Evolutionary conservation across 2,329 filamentous ascomycete genomes (phyloP), one percentile per base, ranked within the genome.

Genomic region (Fusarium pilosicola): DNA sequence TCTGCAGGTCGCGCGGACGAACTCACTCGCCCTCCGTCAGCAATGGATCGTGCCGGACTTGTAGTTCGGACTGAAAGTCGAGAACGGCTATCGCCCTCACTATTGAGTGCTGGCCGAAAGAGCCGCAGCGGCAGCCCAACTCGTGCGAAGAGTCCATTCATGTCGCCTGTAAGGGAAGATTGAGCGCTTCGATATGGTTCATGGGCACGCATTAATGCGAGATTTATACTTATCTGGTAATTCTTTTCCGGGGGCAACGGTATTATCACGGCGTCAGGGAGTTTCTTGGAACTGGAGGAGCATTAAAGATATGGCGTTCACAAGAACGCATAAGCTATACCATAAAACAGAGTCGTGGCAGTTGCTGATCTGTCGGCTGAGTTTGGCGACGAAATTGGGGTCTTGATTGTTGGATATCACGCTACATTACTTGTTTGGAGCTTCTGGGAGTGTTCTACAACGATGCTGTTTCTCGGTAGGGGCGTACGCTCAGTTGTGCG

Each of bases 31-130:
- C 77, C 79, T 20, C 76, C 79, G 22, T 86, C 84, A 60, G 86
- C 86, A 10, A 86, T 92, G 78, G 89, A 91, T 74, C 84, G 94
- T 44, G 91, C 89, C 52, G 95, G 95, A 4, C 81, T 98, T 72
- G 91, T 94, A 61, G 89, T 94, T 6, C 86, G 96, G 74, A 97
- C 94, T 1, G 96, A 98, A 80, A 97, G 94, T 80, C 87, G 94
- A 60, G 96, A 98, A 79, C 88, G 94, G 65, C 83, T 98, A 42
- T 86, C 88, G 22, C 87, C 89, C 20, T 88, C 84, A 14, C 74
- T 88, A 83, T 80, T 89, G 69, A 87, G 85, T 56, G 88, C 88
- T 4, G 89, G 89, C 30, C 81, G 89, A 80, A 84, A 88, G 79
- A 90, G 88, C 80, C 84, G 88, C 63, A 84, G 87, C 22, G 85